These are phyloP conservation scores for Brassica carinata DNA, from an alignment of 345 rosid species.

Conservation along the genomic window DNA sequence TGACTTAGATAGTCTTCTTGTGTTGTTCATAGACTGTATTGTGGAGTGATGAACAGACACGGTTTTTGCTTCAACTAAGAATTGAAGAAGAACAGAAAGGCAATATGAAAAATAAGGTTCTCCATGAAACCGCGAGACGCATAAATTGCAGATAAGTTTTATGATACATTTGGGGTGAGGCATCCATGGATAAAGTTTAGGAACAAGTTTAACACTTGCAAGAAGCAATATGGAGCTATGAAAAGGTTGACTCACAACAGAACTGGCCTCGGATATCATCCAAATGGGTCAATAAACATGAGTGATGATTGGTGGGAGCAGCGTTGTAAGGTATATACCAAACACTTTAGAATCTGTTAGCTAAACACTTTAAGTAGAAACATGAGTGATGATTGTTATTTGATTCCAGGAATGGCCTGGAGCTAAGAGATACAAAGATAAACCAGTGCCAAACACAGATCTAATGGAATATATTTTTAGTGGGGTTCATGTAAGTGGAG, in stretches of 20 bases:
- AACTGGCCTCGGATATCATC: background rate
- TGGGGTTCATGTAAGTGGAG: background rate
- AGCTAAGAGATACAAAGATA: background rate
- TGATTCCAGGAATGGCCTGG: conserved; percentile 3
- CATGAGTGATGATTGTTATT: background rate
- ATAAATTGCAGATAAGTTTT: background rate
- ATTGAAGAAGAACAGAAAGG: background rate
- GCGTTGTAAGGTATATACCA: background rate
- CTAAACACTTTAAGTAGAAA: background rate
- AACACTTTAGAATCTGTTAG: no score
- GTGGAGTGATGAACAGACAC: background rate
- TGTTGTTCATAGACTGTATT: background rate
- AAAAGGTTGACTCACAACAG: background rate
- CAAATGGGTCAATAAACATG: background rate
- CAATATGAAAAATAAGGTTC: background rate
- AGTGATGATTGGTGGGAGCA: background rate
- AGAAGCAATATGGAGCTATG: background rate
- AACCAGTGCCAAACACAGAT: background rate
- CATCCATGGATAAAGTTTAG: background rate
- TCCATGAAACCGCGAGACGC: background rate
- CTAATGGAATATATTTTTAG: background rate
- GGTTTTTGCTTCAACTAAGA: background rate
- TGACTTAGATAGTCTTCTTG: background rate
- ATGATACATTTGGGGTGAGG: background rate
- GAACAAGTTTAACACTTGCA: background rate